Evolutionary conservation across 2,329 filamentous ascomycete species (phyloP).

Genomic region (Chaetomium strumarium): DNA sequence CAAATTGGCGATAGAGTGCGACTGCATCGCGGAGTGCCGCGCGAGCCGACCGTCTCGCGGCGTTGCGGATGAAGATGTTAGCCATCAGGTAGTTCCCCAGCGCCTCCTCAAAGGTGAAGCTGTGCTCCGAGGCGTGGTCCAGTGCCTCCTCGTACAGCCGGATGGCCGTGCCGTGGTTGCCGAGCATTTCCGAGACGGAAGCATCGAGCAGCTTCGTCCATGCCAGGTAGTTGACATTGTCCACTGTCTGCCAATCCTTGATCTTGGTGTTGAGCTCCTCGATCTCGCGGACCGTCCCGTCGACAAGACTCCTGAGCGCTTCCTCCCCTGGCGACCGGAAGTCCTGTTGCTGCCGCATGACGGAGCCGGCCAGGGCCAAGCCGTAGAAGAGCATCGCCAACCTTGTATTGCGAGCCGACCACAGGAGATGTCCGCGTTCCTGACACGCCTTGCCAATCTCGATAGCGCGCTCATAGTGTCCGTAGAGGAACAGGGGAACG

Average conservation of each 20-base stretch:
- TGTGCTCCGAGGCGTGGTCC: conserved; percentile 64
- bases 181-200: conserved; percentile 58
- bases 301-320: conserved; percentile 38
- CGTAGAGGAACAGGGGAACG: conserved; percentile 56
- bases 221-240: conserved; percentile 63
- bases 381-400: conserved; percentile 56
- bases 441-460: conserved; percentile 49
- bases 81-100: conserved; percentile 69
- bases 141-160: conserved; percentile 63
- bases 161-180: conserved; percentile 53
- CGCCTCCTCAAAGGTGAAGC: conserved; percentile 65
- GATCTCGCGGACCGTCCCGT: conserved; percentile 48
- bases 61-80: conserved; percentile 60
- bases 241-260: conserved; percentile 57
- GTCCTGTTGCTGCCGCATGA: conserved; percentile 46
- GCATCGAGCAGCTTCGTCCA: conserved; percentile 66
- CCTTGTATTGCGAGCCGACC: conserved; percentile 55
- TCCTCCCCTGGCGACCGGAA: conserved; percentile 36
- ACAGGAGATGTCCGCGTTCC: conserved; percentile 44
- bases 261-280: conserved; percentile 53
- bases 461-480: conserved; percentile 54
- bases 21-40: conserved; percentile 63
- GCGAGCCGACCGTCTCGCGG: conserved; percentile 61
- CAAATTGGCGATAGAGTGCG: conserved; percentile 61
- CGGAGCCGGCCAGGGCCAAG: conserved; percentile 47